Evolutionary conservation across 768 basidiomycete species (phyloP).

Genomic region (Amanita inopinata): DNA sequence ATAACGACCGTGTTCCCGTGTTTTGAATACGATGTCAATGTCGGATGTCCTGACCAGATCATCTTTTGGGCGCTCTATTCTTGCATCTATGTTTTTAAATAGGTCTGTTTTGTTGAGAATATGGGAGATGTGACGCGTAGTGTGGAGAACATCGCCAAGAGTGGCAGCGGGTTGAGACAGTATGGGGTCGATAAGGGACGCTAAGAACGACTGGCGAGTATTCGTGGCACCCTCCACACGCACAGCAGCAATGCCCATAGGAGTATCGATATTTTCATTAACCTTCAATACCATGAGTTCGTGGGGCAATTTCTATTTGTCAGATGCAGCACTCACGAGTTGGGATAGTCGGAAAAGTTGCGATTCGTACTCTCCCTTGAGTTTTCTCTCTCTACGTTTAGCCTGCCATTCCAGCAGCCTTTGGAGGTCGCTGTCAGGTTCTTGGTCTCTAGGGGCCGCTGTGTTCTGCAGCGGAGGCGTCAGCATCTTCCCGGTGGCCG

Average conservation of each 20-base stretch:
- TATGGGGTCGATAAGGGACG: conserved; percentile 66
- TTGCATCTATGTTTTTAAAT: conserved; percentile 58
- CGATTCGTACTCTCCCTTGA: conserved; percentile 73
- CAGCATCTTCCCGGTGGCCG: conserved; percentile 15
- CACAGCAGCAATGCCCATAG: conserved; percentile 63
- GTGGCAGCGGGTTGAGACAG: conserved; percentile 22
- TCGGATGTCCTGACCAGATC: conserved; percentile 46
- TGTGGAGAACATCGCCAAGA: conserved; percentile 60
- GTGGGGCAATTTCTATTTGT: background rate
- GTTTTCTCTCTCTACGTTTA: conserved; percentile 55
- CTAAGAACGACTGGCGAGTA: conserved; percentile 76
- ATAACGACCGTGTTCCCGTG: conserved; percentile 67
- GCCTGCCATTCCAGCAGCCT: conserved; percentile 64
- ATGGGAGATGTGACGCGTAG: conserved; percentile 56
- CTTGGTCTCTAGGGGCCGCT: conserved; percentile 43
- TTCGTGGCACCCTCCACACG: conserved; percentile 68
- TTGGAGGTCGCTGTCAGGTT: conserved; percentile 43
- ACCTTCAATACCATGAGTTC: conserved; percentile 33
- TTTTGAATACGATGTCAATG: conserved; percentile 73
- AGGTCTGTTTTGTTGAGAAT: conserved; percentile 67
- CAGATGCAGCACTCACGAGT: conserved; percentile 33
- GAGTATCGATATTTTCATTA: conserved; percentile 53
- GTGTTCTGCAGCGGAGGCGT: conserved; percentile 46
- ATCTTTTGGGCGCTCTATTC: conserved; percentile 48
- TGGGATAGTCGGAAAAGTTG: conserved; percentile 52